A percentile compares a stretch with the other conserved stretches of the same genome.
phyloP scores from a whole-genome alignment of 164 flowering plant species.

The Umbellularia californica region DNA sequence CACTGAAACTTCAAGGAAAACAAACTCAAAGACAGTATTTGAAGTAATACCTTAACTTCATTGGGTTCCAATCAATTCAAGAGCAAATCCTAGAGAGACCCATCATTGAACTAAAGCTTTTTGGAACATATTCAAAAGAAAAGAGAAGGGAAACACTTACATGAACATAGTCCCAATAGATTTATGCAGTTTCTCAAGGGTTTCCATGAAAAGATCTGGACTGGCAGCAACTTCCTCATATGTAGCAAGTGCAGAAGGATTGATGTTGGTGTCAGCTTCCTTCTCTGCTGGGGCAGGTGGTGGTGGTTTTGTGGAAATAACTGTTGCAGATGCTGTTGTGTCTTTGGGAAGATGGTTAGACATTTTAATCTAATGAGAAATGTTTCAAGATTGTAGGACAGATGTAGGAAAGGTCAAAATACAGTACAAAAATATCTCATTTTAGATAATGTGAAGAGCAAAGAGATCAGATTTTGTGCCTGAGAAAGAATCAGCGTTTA shows the following conservation, averaged over 20 bases:
- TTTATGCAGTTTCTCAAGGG: conserved; percentile 46
- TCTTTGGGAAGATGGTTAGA: conserved; percentile 1
- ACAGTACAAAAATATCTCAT: not conserved
- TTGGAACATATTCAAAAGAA: not conserved
- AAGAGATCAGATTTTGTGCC: not conserved
- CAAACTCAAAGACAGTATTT: no score
- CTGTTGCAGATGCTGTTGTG: not conserved
- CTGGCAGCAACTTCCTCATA: conserved; percentile 46
- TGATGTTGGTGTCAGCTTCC: conserved; percentile 6
- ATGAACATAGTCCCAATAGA: conserved; percentile 45
- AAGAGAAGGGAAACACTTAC: conserved; percentile 28
- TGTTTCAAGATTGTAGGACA: not conserved
- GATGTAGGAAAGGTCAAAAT: not conserved
- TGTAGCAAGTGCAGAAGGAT: conserved; percentile 39
- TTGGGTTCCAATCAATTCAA: not conserved
- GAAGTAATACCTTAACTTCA: no score
- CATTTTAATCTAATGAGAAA: conserved; percentile 10
- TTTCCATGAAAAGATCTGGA: conserved; percentile 46
- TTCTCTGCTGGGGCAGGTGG: not conserved
- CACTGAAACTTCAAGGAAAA: no score
- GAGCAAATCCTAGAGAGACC: not conserved
- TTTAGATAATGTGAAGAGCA: not conserved
- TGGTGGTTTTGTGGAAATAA: not conserved
- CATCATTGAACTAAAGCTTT: not conserved
- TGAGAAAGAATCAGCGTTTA: not conserved